These are phyloP conservation scores for Rhodotorula sp. DNA, from an alignment of 1,284 basidiomycete species.

Conservation along the genomic window DNA sequence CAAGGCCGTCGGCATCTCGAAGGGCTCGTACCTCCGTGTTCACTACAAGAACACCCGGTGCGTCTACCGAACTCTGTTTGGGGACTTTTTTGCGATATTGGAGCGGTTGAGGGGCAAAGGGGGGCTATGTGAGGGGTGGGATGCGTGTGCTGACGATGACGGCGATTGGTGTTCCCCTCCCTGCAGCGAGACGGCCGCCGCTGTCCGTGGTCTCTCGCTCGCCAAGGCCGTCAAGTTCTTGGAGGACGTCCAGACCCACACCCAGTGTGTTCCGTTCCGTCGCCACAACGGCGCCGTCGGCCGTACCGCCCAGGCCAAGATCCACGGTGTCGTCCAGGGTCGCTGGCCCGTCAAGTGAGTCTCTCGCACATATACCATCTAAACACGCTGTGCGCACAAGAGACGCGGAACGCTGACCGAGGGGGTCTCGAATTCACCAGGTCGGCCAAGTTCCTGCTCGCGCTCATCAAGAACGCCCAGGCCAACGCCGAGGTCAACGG, in stretches of 20 bases:
- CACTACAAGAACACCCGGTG: constrained; percentile 99
- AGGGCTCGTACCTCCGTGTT: constrained; percentile 75
- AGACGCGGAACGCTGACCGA: background rate
- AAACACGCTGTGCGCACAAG: too few species aligned
- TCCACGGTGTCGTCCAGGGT: constrained; percentile 53
- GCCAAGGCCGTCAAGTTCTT: constrained; percentile 96
- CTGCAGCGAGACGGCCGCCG: constrained; percentile 50
- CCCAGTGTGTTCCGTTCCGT: constrained; percentile 95
- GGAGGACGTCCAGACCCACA: constrained; percentile 91
- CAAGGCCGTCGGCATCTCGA: constrained; percentile 43
- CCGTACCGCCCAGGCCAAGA: constrained; percentile 94
- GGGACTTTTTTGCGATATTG: too few species aligned
- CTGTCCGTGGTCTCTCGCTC: constrained; percentile 76
- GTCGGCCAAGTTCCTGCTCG: constrained; percentile 81
- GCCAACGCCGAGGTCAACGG: constrained; percentile 99
- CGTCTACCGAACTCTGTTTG: constrained; percentile 61
- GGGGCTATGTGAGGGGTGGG: too few species aligned
- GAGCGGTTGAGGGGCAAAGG: background rate
- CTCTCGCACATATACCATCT: background rate
- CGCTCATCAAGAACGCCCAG: constrained; percentile 97
- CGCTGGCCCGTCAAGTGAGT: constrained; percentile 98
- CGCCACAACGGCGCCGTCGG: constrained; percentile 93
- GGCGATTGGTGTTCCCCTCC: background rate
- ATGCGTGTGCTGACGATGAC: background rate
- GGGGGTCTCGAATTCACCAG: constrained; percentile 1